A percentile compares a stretch with the other conserved stretches of the same genome.
These are phyloP conservation scores for Mortierella sp. DNA, from an alignment of 371 early-diverging fungal genomes.

Conservation along the genomic window DNA sequence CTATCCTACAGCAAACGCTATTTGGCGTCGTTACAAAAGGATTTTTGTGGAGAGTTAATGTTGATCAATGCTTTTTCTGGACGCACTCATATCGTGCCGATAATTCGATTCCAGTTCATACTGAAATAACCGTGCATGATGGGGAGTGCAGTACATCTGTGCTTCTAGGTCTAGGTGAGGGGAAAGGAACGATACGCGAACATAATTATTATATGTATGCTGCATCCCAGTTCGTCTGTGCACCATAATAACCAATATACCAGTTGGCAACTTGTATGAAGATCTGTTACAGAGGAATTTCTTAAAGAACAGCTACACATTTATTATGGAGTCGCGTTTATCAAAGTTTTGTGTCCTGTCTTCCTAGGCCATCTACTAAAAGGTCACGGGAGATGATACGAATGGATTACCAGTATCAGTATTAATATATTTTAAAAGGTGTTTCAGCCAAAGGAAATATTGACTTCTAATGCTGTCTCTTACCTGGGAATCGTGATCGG, in stretches of 20 bases:
- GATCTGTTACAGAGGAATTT: neutral
- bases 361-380: conserved; percentile 29
- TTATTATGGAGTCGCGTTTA: neutral
- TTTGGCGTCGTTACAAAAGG: neutral
- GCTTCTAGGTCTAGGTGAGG: too few species aligned
- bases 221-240: neutral
- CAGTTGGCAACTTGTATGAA: neutral
- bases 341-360: conserved; percentile 48
- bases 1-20: too few species aligned
- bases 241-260: neutral
- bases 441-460: too few species aligned
- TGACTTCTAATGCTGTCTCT: neutral
- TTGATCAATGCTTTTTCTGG: conserved; percentile 15
- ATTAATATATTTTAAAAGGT: neutral
- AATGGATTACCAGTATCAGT: neutral
- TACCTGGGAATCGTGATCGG: conserved; percentile 45
- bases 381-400: neutral
- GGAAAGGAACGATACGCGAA: too few species aligned
- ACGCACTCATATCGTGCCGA: neutral
- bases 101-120: neutral
- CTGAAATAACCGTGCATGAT: neutral
- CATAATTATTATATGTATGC: neutral
- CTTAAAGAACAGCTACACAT: neutral
- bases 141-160: neutral
- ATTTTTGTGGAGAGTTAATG: neutral